Percentiles rank a stretch among this genome's conserved stretches.
These are phyloP conservation scores for Penicillium chermesinum DNA, from an alignment of 495 filamentous ascomycete genomes.

Conservation along the genomic window DNA sequence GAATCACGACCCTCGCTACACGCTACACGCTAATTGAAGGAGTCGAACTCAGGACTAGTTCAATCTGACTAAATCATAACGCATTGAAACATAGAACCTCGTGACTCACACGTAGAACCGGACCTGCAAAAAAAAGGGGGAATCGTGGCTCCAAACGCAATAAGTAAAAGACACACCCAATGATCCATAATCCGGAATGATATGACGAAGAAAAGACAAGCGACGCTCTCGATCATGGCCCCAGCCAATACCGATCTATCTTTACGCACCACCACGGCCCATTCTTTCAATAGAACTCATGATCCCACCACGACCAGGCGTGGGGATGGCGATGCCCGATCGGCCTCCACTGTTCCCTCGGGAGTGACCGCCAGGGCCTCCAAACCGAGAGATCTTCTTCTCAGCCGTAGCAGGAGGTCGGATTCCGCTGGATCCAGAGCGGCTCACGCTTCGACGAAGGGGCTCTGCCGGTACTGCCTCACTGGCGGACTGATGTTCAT, in stretches of 20 bases:
- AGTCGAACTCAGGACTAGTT: too few relatives aligned
- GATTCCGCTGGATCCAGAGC: slow-evolving; percentile 27
- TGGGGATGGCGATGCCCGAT: slow-evolving; percentile 41
- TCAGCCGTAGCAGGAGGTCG: slow-evolving; percentile 33
- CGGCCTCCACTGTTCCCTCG: slow-evolving; percentile 38
- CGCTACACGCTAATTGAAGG: too few relatives aligned
- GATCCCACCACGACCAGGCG: slow-evolving; percentile 52
- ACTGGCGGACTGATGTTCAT: slow-evolving; percentile 10
- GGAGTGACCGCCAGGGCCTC: slow-evolving; percentile 27
- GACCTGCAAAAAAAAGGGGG: slow-evolving; percentile 13
- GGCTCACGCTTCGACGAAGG: slow-evolving; percentile 23
- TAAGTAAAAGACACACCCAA: slow-evolving; percentile 1
- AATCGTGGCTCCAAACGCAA: slow-evolving; percentile 14
- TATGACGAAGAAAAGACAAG: slow-evolving; percentile 1
- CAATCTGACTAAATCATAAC: too few relatives aligned
- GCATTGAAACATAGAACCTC: slow-evolving; percentile 7
- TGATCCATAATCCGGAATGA: background rate
- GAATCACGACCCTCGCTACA: too few relatives aligned
- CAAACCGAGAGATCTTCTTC: slow-evolving; percentile 31
- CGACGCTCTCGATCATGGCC: background rate
- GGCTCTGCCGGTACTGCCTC: slow-evolving; percentile 18
- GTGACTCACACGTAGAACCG: slow-evolving; percentile 7
- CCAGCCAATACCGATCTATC: background rate
- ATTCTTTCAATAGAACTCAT: slow-evolving; percentile 71
- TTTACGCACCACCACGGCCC: slow-evolving; percentile 42